Base-by-base conservation (phyloP, 2,329 filamentous ascomycete genomes). In the Penicillium palitans region DNA sequence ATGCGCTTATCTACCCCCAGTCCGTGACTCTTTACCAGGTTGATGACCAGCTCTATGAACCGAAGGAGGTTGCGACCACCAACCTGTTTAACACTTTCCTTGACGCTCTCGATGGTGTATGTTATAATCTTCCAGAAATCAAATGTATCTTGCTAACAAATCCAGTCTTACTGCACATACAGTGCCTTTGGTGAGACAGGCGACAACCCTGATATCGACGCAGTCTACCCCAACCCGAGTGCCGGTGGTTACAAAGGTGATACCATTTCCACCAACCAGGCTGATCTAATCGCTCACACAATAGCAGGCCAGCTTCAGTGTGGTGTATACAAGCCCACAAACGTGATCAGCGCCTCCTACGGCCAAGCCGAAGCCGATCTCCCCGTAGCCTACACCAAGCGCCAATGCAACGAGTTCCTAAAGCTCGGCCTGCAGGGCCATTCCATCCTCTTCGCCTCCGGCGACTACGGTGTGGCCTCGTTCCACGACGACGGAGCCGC, bases 291-390 rank as follows among this genome's bases (percentile, higher is more conserved):
- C 68, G 67, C 24, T 52, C 3, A 50, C 12, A 24, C 6, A n/a
- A n/a, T 6, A n/a, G n/a, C n/a, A 64, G 64, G 68, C 55, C 55
- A 69, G 37, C 71, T 79, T 13, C 74, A 80, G 61, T 82, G 80
- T 57, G 80, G 79, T 8, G 75, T 80, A 21, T 83, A 80, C 72
- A 75, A 79, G 63, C 81, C 83, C 2, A 82, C 83, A 10, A 83
- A 84, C 61, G 83, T 85, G 7, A 79, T 85, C 59, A 80, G 78
- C 39, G 82, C 87, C 62, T 83, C 80, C 4, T 85, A 86, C 67
- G 83, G 83, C 47, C 80, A 80, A 42, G 77, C 80, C 44, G 84
- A 87, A 70, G 71, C 73, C 6, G 80, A 81, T 24, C 74, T 86
- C 21, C 83, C 84, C 0, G 70, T 77, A 6, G 74, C 72, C 61